Evolutionary conservation across 164 flowering plant genomes (phyloP), one percentile per base, ranked within the genome.

Genomic region (Magnolia sinica): DNA sequence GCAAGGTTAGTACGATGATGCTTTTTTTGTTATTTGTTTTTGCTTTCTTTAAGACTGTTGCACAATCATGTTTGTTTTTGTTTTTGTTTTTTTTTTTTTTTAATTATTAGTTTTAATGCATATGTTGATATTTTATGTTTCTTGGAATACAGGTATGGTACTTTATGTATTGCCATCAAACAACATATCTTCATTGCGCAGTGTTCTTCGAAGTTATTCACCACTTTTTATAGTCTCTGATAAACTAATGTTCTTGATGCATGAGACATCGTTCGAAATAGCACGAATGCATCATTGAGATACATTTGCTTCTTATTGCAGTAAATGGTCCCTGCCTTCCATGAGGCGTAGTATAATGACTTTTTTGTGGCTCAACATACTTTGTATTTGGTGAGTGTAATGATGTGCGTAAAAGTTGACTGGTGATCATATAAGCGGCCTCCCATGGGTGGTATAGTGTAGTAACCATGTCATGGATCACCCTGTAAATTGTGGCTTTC

Each of bases 1-100:
- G 99, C 76, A 95, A 93, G 99, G 99, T 95, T 73, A 74, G 94
- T 79, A 18, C 51, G 69, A 51, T 66, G 65, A 59, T 74, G 31
- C 29, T 81, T 73, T 19, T 52, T 52, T 73, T 67, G 14, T 7
- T 52, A 49, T 29, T 52, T 37, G 45, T 37, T 37, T 37, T 37
- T 37, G 45, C 45, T 37, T 64, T 75, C 20, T 67, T 4, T 61
- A 55, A 27, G n/a, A 50, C 18, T 31, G 49, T 68, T 61, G 13
- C 22, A 66, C 68, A 70, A 68, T 14, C 20, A 58, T 50, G 37
- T 64, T 27, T 69, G 37, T 68, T 14, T 68, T 73, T 19, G 22
- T 59, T 13, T 77, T 18, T 31, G 20, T 27, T 27, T 27, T 27
- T 27, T 27, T 27, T 27, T 27, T 0, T 27, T 27, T 27, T 27